Percentiles rank a stretch among this genome's conserved stretches.
Evolutionary conservation across 371 early-diverging fungal species (phyloP).

Genomic region (Quaeritorhiza haematococci): DNA sequence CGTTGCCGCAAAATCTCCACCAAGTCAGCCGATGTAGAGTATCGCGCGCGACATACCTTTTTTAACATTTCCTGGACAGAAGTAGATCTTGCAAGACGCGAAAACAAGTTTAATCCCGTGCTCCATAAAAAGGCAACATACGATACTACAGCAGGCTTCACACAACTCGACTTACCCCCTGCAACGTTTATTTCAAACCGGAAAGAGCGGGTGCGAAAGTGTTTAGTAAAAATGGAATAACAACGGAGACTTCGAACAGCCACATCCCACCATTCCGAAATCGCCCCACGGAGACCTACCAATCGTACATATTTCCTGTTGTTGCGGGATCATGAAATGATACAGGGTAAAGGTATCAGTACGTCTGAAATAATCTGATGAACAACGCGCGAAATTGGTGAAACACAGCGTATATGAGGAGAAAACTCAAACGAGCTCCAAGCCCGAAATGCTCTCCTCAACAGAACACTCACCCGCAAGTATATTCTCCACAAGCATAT

Average conservation of each 20-base stretch:
- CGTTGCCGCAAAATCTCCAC: too few species aligned
- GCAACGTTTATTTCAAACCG: not conserved
- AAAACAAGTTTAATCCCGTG: too few species aligned
- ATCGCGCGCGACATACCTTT: slow-evolving; percentile 5
- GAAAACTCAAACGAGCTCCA: not conserved
- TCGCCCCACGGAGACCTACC: slow-evolving; percentile 37
- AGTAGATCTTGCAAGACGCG: slow-evolving; percentile 32
- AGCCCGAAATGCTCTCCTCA: too few species aligned
- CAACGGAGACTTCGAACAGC: too few species aligned
- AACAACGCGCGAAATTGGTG: not conserved
- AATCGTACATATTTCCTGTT: slow-evolving; percentile 75
- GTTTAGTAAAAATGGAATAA: not conserved
- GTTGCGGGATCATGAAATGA: too few species aligned
- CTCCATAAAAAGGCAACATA: too few species aligned
- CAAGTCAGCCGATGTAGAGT: not conserved
- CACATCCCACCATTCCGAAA: too few species aligned
- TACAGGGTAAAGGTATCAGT: too few species aligned
- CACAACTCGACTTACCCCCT: slow-evolving; percentile 5
- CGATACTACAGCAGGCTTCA: not conserved
- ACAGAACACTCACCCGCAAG: slow-evolving; percentile 40
- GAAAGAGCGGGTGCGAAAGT: not conserved
- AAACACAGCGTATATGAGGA: not conserved
- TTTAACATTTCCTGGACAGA: slow-evolving; percentile 46
- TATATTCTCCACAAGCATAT: slow-evolving; percentile 51
- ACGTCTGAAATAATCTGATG: not conserved